These are phyloP conservation scores for Tubosaeta sp. DNA, from an alignment of 768 basidiomycete genomes.

Conservation along the genomic window DNA sequence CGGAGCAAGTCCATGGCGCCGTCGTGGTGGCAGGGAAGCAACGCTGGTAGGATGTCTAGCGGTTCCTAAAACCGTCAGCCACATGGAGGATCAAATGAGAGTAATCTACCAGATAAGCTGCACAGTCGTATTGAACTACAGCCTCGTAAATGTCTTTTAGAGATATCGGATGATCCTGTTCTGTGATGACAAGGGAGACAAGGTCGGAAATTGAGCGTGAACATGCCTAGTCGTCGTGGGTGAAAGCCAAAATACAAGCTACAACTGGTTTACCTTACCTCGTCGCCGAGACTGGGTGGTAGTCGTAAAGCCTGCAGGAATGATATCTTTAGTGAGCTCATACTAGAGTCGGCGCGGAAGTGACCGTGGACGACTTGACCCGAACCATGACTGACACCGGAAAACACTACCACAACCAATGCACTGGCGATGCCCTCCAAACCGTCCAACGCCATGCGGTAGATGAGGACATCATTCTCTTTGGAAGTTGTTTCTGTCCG, in stretches of 20 bases:
- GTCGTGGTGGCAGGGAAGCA: constrained; percentile 31
- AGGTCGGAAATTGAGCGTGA: constrained; percentile 14
- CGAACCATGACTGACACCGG: constrained; percentile 29
- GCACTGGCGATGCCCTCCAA: constrained; percentile 49
- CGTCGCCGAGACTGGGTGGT: constrained; percentile 20
- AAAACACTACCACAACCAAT: no score
- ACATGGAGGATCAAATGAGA: not conserved
- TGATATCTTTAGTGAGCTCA: not conserved
- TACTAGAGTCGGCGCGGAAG: not conserved
- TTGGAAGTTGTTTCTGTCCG: constrained; percentile 72
- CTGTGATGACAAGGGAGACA: constrained; percentile 13
- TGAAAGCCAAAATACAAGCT: not conserved
- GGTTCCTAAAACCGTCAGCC: constrained; percentile 32
- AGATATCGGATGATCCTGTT: constrained; percentile 1
- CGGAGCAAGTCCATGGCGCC: constrained; percentile 32
- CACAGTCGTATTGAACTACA: constrained; percentile 11
- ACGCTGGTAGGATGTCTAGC: constrained; percentile 33
- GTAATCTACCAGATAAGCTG: constrained; percentile 15
- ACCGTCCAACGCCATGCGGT: constrained; percentile 49
- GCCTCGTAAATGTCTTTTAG: constrained; percentile 17
- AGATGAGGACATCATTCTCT: constrained; percentile 58
- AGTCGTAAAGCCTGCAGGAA: constrained; percentile 19
- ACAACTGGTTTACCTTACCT: constrained; percentile 11
- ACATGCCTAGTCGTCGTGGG: constrained; percentile 14
- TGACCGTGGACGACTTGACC: not conserved